These are phyloP conservation scores for Pichia pseudocactophila DNA, from an alignment of 805 yeast species.

Conservation along the genomic window DNA sequence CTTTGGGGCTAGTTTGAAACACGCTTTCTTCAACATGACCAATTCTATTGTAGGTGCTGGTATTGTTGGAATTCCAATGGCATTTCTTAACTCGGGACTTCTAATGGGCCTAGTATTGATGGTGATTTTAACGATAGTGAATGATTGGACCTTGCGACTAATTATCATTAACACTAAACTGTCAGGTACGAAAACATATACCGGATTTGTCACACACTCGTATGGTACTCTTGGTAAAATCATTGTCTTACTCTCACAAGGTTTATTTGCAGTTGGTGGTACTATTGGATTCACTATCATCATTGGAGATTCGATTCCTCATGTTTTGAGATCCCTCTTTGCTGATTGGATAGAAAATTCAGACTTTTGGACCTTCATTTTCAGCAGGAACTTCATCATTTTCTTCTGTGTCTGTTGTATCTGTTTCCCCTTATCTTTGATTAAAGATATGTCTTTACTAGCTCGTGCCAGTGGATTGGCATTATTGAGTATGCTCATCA, in stretches of 20 bases:
- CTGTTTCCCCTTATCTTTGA: conserved; percentile 76
- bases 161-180: conserved; percentile 77
- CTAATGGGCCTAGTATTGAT: conserved; percentile 61
- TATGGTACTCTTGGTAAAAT: conserved; percentile 68
- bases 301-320: conserved; percentile 92
- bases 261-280: conserved; percentile 90
- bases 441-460: conserved; percentile 70
- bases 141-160: conserved; percentile 80
- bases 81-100: conserved; percentile 73
- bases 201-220: conserved; percentile 73
- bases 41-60: conserved; percentile 95
- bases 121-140: conserved; percentile 51
- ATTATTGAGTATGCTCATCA: conserved; percentile 70
- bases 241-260: conserved; percentile 64
- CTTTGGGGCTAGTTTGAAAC: conserved; percentile 44
- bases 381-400: conserved; percentile 65
- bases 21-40: conserved; percentile 97
- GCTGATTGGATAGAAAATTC: conserved; percentile 33
- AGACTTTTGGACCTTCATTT: conserved; percentile 41
- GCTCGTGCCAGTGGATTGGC: conserved; percentile 88
- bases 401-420: conserved; percentile 58
- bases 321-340: conserved; percentile 58
- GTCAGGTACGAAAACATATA: conserved; percentile 70
- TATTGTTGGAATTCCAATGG: conserved; percentile 88
- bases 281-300: conserved; percentile 89